Percentiles rank a stretch among this genome's conserved stretches.
phyloP scores from a whole-genome alignment of 2,329 filamentous ascomycete species.

The Cercospora brassicicola region DNA sequence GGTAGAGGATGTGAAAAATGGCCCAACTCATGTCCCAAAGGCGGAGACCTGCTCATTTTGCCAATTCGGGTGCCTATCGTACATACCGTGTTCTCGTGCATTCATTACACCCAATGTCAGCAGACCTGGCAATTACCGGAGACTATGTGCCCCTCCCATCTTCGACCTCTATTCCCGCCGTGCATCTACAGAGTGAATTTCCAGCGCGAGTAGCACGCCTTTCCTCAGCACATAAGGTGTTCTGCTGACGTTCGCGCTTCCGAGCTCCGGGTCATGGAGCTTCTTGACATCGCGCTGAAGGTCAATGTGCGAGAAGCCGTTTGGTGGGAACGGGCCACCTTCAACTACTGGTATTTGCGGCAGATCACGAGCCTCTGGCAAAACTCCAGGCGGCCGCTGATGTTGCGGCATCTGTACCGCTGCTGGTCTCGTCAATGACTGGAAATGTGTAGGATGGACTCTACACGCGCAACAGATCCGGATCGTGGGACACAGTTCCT shows the following conservation, averaged over 20 bases:
- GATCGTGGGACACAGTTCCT: slow-evolving; percentile 26
- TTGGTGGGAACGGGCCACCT: slow-evolving; percentile 29
- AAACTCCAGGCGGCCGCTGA: slow-evolving; percentile 2
- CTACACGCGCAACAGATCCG: slow-evolving; percentile 36
- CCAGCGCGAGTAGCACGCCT: slow-evolving; percentile 25
- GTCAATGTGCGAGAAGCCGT: slow-evolving; percentile 34
- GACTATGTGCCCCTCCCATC: not conserved
- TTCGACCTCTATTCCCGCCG: slow-evolving; percentile 16
- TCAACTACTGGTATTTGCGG: slow-evolving; percentile 24
- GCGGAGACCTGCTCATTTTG: slow-evolving; percentile 1
- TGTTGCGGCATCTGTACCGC: slow-evolving; percentile 3
- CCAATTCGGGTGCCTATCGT: not conserved
- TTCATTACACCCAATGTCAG: not conserved
- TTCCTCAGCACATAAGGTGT: slow-evolving; percentile 33
- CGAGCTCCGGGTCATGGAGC: slow-evolving; percentile 30
- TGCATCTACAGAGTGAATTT: slow-evolving; percentile 27
- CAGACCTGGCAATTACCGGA: not conserved
- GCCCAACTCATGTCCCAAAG: not conserved
- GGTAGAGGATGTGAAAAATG: not conserved
- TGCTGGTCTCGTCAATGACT: slow-evolving; percentile 26
- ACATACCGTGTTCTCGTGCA: not conserved
- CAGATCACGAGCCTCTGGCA: slow-evolving; percentile 3
- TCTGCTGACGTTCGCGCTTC: slow-evolving; percentile 34
- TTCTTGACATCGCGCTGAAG: slow-evolving; percentile 28
- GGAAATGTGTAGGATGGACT: slow-evolving; percentile 34